Evolutionary conservation across 2,329 filamentous ascomycete genomes (phyloP), one percentile per base, ranked within the genome.

Genomic region (Westerdykella aurantiaca): DNA sequence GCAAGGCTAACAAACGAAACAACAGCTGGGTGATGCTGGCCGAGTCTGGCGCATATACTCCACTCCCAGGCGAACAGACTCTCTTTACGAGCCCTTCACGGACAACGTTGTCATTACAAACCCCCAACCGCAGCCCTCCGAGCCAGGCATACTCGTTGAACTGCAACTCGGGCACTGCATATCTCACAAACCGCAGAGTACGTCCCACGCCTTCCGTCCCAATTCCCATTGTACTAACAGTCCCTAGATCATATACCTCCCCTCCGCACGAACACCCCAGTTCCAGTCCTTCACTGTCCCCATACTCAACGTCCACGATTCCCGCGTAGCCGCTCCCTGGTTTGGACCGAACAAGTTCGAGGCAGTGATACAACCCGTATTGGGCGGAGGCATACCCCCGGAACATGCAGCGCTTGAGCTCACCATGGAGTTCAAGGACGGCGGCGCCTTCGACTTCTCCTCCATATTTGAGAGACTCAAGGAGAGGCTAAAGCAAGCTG

Each of bases 261-360:
- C 91, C 14, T 73, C 81, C 42, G 78, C 81, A 45, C 77, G 83
- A 4, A 86, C 83, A 14, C 65, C 72, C 14, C 63, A 80, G 41
- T 80, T 96, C 62, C 83, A 91, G 65, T 95, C 89, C 39, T 96
- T 97, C 69, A 88, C 88, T 34, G 83, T 85, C 0, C 90, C 90
- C 34, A 85, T 96, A 48, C 78, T 95, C 51, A 90, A 91, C 63
- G 79, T 95, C 37, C 81, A 87, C 67, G 91, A 97, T 68, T 86
- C 86, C 6, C 87, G 86, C 60, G 86, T 94, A 48, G 82, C 84
- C 25, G 87, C 90, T 2, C 90, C 91, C 29, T 95, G 90, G 75
- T 95, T 95, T 66, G 90, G 91, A 16, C 85, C 88, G 4, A 96
- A 95, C 74, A 85, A 86, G 52, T 97, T 90, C 90, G 82, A 82